Base-by-base conservation (phyloP, 495 filamentous ascomycete species). In the Penicillium salamii region DNA sequence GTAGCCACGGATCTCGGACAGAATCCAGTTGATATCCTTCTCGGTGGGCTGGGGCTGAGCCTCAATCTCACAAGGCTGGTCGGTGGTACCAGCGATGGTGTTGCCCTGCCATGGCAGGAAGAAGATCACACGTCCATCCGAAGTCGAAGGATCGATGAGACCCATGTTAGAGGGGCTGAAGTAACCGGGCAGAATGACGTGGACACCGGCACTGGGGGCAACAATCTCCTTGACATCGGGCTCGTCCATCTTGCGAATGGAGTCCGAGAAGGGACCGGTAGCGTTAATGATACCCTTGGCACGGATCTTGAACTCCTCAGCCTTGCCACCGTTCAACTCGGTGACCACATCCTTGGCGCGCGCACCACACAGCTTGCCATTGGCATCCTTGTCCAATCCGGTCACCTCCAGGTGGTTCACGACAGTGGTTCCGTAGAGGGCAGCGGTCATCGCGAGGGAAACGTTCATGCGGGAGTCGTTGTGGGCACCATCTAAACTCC, bases 21-120 rank as follows among this genome's bases (percentile, higher is more conserved):
- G 75, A 64, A 98, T 98, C 93, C 93, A 98, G 57, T 91, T 82
- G 58, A 98, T 97, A 44, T 96, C 93, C 52, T 91, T 81, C 70
- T 98, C 93, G 34, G 87, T 85, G 7, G 93, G 90, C 24, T 96
- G 70, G 0, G 93, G 93, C 57, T 95, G 90, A n/a, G 76, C 77
- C 7, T 82, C 81, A 46, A 98, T 86, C 17, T 73, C 70, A n/a
- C 89, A 87, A 5, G 91, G 87, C 17, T 89, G 86, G 58, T 98
- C 93, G 7, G 93, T 98, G 15, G 93, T 98, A 52, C 93, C 93
- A 18, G 93, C 93, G 59, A 98, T 97, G 21, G 93, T 98, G 72
- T 98, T 98, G 39, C 93, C 93, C 71, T 97, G 92, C 93, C 93
- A 98, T 14, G 93, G 93, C 23, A 98, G 81, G 81, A 98, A 98